Evolutionary conservation across 83 land plant species (phyloP).

Genomic region (Picea abies): DNA sequence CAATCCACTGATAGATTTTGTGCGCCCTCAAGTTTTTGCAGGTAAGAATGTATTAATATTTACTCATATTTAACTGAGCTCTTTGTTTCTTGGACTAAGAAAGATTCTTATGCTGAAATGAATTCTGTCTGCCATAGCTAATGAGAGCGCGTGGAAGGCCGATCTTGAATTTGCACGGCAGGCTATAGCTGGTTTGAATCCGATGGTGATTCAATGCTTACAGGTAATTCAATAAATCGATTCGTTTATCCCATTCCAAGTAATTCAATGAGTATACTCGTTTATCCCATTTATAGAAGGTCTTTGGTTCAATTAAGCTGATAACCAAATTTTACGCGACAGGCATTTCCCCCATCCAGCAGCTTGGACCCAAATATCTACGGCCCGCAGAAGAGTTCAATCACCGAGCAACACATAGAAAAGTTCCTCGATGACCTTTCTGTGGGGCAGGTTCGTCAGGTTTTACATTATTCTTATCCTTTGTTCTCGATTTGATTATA

Average conservation of each 20-base stretch:
- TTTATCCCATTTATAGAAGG: no score
- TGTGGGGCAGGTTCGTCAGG: constrained; percentile 12
- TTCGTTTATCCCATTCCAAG: no score
- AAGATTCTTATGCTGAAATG: background rate
- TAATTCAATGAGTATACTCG: no score
- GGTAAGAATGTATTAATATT: background rate
- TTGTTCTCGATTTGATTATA: background rate
- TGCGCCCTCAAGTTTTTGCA: background rate
- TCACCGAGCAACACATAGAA: no score
- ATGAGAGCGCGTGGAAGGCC: background rate
- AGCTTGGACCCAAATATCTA: no score
- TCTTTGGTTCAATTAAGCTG: no score
- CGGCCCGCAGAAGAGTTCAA: no score
- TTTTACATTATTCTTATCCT: background rate
- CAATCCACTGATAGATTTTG: background rate
- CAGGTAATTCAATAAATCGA: background rate
- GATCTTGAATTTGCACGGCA: constrained; percentile 21
- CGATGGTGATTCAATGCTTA: constrained; percentile 14
- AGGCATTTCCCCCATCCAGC: no score
- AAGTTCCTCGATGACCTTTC: background rate
- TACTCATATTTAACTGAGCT: no score
- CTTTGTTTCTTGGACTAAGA: no score
- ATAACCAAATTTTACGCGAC: no score
- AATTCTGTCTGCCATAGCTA: background rate
- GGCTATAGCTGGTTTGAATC: constrained; percentile 16